Base-by-base conservation (phyloP, 441 rosid species). In the Corymbia calophylla region DNA sequence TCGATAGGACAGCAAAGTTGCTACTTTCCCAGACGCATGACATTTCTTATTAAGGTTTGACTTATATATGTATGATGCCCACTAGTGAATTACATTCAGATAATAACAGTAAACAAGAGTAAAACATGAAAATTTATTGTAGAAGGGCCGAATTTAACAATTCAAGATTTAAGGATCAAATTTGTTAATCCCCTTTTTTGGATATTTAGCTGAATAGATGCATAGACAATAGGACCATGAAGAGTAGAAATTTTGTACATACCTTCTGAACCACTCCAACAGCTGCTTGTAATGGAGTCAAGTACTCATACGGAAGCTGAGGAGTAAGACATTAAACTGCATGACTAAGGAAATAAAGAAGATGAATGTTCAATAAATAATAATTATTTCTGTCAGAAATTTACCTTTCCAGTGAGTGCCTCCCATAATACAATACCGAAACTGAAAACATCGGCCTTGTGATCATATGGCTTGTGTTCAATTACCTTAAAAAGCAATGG, bases 211-310 rank as follows among this genome's bases (percentile, higher is more conserved):
- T 12, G 51, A 39, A 77, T 44, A 44, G 84, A 21, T 23, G 51
- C 51, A 39, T 18, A 35, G 44, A 13, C 48, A 32, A 18, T 23
- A 21, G 84, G 84, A 77, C 51, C 14, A 29, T 62, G 32, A 29
- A 62, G 3, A 29, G 1, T 21, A 77, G 51, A 39, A 18, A 18
- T n/a, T 51, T 77, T 77, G 51, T 77, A 23, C 84, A 68, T 94
- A 95, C 96, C 95, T 94, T 94, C 90, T 95, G 96, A 89, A 95
- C 95, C 56, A 95, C 96, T 60, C 96, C 96, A 86, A 95, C 95
- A 84, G 96, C 96, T 89, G 96, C 96, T 91, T 95, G 96, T 91
- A 95, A 91, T 15, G 96, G 96, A 56, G 96, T 94, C 92, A 95
- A 89, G 93, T 91, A 94, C 89, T 94, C 96, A 29, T 95, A 93